phyloP scores from a whole-genome alignment of 2,329 filamentous ascomycete species.

The Acrocalymma vagum region DNA sequence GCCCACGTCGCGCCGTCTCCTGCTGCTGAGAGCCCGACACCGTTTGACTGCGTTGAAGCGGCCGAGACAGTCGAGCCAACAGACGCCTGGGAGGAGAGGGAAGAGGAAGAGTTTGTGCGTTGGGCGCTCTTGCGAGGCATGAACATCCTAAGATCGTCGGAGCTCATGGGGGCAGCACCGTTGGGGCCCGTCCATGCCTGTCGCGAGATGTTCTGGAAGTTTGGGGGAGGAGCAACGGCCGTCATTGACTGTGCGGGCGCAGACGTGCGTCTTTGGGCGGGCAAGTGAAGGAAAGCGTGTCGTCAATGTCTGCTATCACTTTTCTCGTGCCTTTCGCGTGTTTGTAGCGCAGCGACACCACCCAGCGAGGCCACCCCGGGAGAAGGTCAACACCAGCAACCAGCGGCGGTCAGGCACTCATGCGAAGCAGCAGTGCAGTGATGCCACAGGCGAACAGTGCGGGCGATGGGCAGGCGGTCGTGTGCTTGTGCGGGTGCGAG shows the following conservation, averaged over 20 bases:
- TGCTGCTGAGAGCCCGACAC: constrained; percentile 53
- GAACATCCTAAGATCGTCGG: constrained; percentile 88
- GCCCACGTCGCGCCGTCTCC: constrained; percentile 49
- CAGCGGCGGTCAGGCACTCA: constrained; percentile 35
- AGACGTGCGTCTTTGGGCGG: constrained; percentile 25
- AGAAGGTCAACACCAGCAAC: constrained; percentile 23
- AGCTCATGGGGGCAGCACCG: constrained; percentile 75
- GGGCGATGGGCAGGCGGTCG: constrained; percentile 15
- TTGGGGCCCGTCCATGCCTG: constrained; percentile 71
- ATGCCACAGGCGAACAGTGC: constrained; percentile 17
- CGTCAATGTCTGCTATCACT: constrained; percentile 30
- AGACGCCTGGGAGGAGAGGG: constrained; percentile 71
- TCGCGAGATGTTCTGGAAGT: constrained; percentile 68
- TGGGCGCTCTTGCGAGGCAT: constrained; percentile 87
- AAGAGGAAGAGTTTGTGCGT: constrained; percentile 90
- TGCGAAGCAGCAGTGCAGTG: constrained; percentile 31
- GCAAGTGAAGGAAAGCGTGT: constrained; percentile 23
- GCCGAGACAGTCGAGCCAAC: constrained; percentile 72
- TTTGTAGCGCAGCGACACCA: constrained; percentile 37
- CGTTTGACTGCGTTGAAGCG: constrained; percentile 69
- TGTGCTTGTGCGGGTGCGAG: constrained; percentile 26
- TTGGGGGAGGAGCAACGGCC: constrained; percentile 71
- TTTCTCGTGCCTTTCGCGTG: constrained; percentile 34
- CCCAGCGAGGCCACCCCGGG: constrained; percentile 35
- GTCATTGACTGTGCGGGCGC: constrained; percentile 60